Evolutionary conservation across 2,329 filamentous ascomycete genomes (phyloP), one percentile per base, ranked within the genome.

Genomic region (Beauveria medogensis): DNA sequence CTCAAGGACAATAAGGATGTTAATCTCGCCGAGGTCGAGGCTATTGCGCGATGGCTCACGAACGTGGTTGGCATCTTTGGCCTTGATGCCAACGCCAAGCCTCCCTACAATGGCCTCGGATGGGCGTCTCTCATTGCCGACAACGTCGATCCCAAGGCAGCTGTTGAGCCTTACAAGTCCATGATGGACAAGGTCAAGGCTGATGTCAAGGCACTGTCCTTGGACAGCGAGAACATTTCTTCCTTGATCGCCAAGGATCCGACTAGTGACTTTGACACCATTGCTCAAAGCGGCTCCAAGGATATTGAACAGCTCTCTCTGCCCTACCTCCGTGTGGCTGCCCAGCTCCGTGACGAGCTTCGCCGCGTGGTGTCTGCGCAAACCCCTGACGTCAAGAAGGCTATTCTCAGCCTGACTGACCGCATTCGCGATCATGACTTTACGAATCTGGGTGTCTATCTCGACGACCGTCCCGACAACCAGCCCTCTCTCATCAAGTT

Each of bases 41-140:
- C 77, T 1, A 77, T 90, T 59, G 91, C 89, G 7, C 81, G 83
- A 57, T 97, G 90, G 87, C 80, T 96, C 50, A 96, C 92, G 1
- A 85, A 85, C 61, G 88, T 96, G 62, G 86, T 94, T 18, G 88
- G 89, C 63, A 90, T 93, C 63, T 90, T 97, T 63, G 93, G 93
- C 46, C 82, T 97, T 0, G 88, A 92, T 69, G 78, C 83, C 3
- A 80, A 82, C 64, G 81, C 82, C n/a, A 71, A 67, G 7, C 69
- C 78, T 0, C 82, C 82, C 1, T 85, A 84, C 62, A 72, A 82
- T 18, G 81, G 82, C 12, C 75, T 85, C 3, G 82, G 83, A 59
- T 86, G 83, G 83, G 75, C 77, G 2, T 78, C 77, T 14, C 65
- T 67, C 3, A 74, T 77, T 47, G 71, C 73, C 18, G 70, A 71